Conservation (phyloP, 108 stramenopile genomes). For the Skeletonema menzelii region DNA sequence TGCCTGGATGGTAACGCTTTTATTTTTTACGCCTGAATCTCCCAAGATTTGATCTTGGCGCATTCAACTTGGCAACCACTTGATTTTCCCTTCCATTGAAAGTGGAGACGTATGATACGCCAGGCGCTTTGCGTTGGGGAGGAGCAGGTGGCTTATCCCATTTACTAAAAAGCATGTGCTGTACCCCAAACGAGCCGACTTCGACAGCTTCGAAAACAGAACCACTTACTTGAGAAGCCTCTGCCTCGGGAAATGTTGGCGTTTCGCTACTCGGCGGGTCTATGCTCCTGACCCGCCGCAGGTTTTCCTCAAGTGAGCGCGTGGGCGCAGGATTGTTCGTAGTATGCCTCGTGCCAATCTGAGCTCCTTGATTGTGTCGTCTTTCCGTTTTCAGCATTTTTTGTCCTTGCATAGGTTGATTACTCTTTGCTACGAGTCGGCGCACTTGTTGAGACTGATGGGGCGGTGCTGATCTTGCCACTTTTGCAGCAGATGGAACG, state of each 20-base stretch:
- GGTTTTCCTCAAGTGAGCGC: background rate
- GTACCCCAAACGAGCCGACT: background rate
- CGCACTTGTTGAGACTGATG: background rate
- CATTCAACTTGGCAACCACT: background rate
- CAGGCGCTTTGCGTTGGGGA: background rate
- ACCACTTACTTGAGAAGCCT: background rate
- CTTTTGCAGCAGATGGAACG: background rate
- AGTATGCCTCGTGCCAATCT: background rate
- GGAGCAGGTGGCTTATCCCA: background rate
- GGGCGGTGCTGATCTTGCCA: background rate
- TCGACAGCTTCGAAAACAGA: conserved; percentile 1
- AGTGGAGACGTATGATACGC: background rate
- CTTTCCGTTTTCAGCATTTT: background rate
- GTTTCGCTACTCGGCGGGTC: background rate
- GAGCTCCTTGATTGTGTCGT: background rate
- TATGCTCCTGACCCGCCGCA: background rate
- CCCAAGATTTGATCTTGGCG: background rate
- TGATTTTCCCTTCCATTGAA: background rate
- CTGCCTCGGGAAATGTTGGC: background rate
- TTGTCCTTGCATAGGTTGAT: background rate
- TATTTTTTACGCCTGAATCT: background rate
- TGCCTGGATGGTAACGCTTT: background rate
- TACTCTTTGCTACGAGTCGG: background rate
- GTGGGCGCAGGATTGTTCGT: background rate
- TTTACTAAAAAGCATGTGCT: background rate